These are phyloP conservation scores for Colletotrichum spinosum DNA, from an alignment of 2,329 filamentous ascomycete species.

Conservation along the genomic window DNA sequence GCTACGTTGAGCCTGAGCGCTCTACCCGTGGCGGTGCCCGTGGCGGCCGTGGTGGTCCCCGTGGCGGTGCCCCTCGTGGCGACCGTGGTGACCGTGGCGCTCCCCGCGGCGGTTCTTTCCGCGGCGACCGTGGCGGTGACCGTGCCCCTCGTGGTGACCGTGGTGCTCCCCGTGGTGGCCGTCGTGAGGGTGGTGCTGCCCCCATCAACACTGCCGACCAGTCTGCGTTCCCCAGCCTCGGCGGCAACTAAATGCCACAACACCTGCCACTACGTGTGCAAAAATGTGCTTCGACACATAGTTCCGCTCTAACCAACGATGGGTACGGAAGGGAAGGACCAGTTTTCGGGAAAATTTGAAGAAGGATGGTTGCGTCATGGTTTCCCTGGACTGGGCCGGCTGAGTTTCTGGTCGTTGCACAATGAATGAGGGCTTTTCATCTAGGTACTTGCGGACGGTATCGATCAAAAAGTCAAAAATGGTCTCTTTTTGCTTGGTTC, in stretches of 20 bases:
- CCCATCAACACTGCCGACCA: slow-evolving; percentile 69
- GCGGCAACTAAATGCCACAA: slow-evolving; percentile 58
- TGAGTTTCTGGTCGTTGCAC: slow-evolving; percentile 38
- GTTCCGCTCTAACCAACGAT: slow-evolving; percentile 36
- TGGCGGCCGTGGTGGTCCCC: slow-evolving; percentile 64
- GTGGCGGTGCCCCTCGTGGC: slow-evolving; percentile 62
- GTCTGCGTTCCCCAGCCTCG: slow-evolving; percentile 71
- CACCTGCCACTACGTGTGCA: slow-evolving; percentile 32
- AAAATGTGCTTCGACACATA: slow-evolving; percentile 36
- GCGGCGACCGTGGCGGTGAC: slow-evolving; percentile 51
- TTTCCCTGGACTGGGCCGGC: slow-evolving; percentile 37
- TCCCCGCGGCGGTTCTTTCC: slow-evolving; percentile 57
- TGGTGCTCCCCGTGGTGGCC: slow-evolving; percentile 54
- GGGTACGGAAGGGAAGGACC: slow-evolving; percentile 36
- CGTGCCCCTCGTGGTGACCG: slow-evolving; percentile 53
- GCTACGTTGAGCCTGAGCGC: slow-evolving; percentile 77
- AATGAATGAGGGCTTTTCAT: slow-evolving; percentile 39
- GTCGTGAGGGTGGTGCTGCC: slow-evolving; percentile 56
- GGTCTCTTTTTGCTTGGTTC: slow-evolving; percentile 37
- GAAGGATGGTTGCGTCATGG: slow-evolving; percentile 36
- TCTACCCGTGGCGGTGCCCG: slow-evolving; percentile 50
- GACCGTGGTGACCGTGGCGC: slow-evolving; percentile 54
- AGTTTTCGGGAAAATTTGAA: slow-evolving; percentile 37
- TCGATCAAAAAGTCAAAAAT: slow-evolving; percentile 38
- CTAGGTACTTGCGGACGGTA: slow-evolving; percentile 38